Conservation (phyloP, 176 grass and related monocot genomes). For the Miscanthus lutarioriparius region DNA sequence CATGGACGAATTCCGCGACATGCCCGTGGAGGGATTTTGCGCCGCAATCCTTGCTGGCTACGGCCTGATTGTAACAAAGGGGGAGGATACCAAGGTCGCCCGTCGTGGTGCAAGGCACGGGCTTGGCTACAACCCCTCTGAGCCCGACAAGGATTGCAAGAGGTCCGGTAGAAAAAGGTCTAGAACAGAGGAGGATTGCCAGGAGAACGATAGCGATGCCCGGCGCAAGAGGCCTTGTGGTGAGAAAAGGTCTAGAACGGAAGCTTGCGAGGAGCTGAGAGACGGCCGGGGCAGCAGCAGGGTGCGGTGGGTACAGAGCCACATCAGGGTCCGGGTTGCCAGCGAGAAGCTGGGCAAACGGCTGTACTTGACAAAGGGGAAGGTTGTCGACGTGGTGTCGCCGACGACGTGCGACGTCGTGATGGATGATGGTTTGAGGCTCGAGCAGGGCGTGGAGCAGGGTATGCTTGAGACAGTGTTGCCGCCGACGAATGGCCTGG, state of each 20-base stretch:
- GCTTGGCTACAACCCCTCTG: conserved; percentile 62
- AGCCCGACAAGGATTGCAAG: not conserved
- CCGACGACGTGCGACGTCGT: conserved; percentile 70
- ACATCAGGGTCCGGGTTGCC: conserved; percentile 81
- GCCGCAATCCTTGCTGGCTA: conserved; percentile 77
- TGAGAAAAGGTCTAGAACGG: conserved; percentile 24
- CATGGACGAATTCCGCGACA: conserved; percentile 39
- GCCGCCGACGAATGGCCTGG: conserved; percentile 57
- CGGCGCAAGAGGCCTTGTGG: conserved; percentile 27
- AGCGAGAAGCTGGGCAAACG: conserved; percentile 61
- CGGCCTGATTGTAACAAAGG: conserved; percentile 61
- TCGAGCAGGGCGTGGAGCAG: conserved; percentile 81
- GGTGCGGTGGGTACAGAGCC: conserved; percentile 65
- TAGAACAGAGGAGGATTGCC: not conserved
- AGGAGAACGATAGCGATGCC: conserved; percentile 23
- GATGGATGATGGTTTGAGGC: conserved; percentile 64
- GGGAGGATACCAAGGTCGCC: conserved; percentile 55
- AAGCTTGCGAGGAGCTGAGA: conserved; percentile 35
- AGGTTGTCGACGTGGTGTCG: conserved; percentile 74
- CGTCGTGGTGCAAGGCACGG: conserved; percentile 38
- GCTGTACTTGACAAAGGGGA: conserved; percentile 74
- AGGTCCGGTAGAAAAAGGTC: not conserved
- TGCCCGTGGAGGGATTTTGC: conserved; percentile 55
- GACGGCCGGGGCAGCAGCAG: conserved; percentile 22
- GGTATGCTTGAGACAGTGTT: conserved; percentile 80